phyloP scores from a whole-genome alignment of 805 yeast genomes.

The Wickerhamomyces strasburgensis region DNA sequence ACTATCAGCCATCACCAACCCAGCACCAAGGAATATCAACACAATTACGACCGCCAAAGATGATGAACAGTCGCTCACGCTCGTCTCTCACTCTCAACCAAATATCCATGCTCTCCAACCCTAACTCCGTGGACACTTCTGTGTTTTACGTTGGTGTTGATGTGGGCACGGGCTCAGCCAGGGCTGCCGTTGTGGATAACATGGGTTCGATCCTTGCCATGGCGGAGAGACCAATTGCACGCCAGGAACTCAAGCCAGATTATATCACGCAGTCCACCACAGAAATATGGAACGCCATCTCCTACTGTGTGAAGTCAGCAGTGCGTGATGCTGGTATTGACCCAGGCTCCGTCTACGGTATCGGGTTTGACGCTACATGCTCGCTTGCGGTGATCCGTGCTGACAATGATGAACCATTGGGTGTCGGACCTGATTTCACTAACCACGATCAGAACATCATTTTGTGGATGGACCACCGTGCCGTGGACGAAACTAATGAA shows the following conservation, averaged over 20 bases:
- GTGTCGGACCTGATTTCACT: constrained; percentile 87
- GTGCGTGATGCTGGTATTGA: constrained; percentile 72
- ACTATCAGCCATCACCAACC: too few species aligned
- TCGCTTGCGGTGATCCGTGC: constrained; percentile 80
- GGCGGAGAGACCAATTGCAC: constrained; percentile 71
- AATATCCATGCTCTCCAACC: constrained; percentile 22
- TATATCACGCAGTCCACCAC: constrained; percentile 81
- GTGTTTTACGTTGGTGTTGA: constrained; percentile 73
- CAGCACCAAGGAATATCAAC: background rate
- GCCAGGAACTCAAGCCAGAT: constrained; percentile 70
- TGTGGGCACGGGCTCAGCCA: constrained; percentile 97
- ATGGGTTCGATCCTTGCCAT: constrained; percentile 76
- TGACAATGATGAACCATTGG: constrained; percentile 61
- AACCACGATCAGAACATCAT: constrained; percentile 76
- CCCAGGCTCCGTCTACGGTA: constrained; percentile 65
- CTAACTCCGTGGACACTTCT: constrained; percentile 25
- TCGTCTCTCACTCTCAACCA: constrained; percentile 26
- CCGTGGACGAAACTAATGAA: constrained; percentile 69
- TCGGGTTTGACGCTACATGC: constrained; percentile 97
- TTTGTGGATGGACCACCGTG: constrained; percentile 98
- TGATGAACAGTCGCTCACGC: constrained; percentile 18
- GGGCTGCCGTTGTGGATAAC: constrained; percentile 87
- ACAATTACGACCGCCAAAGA: background rate
- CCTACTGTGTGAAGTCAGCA: constrained; percentile 74
- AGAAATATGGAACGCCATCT: constrained; percentile 88